phyloP scores from a whole-genome alignment of 2,329 filamentous ascomycete species.

The Mycosphaerella sp. region DNA sequence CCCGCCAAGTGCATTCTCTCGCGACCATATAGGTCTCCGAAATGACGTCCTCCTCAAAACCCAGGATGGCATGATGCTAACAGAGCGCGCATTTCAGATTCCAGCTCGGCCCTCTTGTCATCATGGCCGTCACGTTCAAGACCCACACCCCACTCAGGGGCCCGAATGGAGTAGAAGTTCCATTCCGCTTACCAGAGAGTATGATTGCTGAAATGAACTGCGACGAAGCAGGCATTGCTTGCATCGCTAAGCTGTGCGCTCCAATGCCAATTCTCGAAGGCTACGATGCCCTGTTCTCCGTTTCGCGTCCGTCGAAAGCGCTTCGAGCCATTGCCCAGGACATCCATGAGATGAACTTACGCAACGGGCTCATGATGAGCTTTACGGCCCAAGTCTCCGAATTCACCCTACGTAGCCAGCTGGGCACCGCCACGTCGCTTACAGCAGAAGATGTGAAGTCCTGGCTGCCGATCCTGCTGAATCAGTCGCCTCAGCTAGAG shows the following conservation, averaged over 20 bases:
- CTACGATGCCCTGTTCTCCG: constrained; percentile 15
- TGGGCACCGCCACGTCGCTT: constrained; percentile 12
- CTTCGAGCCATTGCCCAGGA: constrained; percentile 2
- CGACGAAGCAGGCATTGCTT: not conserved
- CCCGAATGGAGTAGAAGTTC: constrained; percentile 45
- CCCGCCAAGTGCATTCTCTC: too few species aligned
- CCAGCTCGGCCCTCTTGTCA: constrained; percentile 12
- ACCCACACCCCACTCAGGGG: constrained; percentile 6
- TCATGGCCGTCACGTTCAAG: constrained; percentile 17
- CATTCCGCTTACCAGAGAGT: constrained; percentile 17
- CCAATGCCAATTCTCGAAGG: constrained; percentile 5
- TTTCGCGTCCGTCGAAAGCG: not conserved
- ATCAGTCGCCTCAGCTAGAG: constrained; percentile 11
- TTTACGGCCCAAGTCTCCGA: constrained; percentile 5
- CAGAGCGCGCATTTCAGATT: not conserved
- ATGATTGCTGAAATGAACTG: constrained; percentile 6
- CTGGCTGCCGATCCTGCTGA: constrained; percentile 18
- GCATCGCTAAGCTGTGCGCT: not conserved
- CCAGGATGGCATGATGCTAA: too few species aligned
- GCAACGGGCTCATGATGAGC: not conserved
- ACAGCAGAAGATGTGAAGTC: constrained; percentile 7
- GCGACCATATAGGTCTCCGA: too few species aligned
- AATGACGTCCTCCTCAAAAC: too few species aligned
- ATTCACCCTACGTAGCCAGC: constrained; percentile 8
- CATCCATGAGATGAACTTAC: not conserved